Percentiles rank a stretch among this genome's conserved stretches.
Evolutionary conservation across 345 rosid species (phyloP).

Genomic region (Eucalyptus pauciflora): DNA sequence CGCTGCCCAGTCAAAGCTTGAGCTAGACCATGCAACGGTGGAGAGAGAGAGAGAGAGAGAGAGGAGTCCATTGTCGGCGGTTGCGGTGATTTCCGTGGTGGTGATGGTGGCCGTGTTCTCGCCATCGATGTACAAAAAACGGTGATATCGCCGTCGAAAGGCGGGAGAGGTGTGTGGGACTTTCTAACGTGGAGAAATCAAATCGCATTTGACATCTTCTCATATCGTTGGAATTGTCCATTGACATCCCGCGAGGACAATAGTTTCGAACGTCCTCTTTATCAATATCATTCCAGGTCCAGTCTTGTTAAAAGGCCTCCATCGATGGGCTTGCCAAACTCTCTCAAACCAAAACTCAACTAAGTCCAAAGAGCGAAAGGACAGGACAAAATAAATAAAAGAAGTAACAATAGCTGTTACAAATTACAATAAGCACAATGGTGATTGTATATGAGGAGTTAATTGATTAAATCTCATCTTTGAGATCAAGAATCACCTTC

Average conservation of each 20-base stretch:
- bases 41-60: neutral
- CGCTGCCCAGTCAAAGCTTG: neutral
- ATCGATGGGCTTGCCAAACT: neutral
- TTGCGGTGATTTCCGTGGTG: neutral
- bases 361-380: neutral
- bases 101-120: neutral
- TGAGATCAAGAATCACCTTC: neutral
- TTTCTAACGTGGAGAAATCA: neutral
- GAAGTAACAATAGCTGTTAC: neutral
- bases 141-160: neutral
- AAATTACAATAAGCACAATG: neutral
- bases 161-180: neutral
- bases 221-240: neutral
- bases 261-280: neutral
- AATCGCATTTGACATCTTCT: neutral
- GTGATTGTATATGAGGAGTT: neutral
- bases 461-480: neutral
- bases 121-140: neutral
- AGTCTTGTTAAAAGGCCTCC: neutral
- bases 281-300: neutral
- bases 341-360: neutral
- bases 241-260: neutral
- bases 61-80: neutral
- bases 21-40: neutral
- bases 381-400: neutral